Conservation (phyloP, 345 rosid species). For the Populus ilicifolia region DNA sequence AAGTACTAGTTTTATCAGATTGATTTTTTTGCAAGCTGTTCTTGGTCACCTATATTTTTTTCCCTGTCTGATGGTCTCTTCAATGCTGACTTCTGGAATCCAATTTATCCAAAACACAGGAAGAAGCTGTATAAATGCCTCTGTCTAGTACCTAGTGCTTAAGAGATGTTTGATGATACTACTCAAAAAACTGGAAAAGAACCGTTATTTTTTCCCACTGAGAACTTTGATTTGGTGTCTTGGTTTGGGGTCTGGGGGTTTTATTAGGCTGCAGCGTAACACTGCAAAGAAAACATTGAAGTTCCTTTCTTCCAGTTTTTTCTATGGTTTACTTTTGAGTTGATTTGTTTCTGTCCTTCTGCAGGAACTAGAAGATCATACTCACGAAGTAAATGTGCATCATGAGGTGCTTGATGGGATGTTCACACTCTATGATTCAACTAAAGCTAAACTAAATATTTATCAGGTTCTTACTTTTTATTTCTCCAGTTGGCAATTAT, state of each 20-base stretch:
- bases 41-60: neutral
- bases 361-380: slow-evolving; percentile 86
- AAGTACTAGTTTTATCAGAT: neutral
- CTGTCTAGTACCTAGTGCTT: neutral
- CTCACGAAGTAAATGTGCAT: slow-evolving; percentile 69
- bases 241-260: neutral
- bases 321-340: neutral
- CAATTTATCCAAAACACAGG: neutral
- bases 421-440: slow-evolving; percentile 86
- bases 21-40: neutral
- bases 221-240: neutral
- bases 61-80: neutral
- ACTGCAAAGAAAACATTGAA: neutral
- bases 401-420: slow-evolving; percentile 77
- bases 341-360: slow-evolving; percentile 13
- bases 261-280: neutral
- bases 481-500: neutral
- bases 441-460: slow-evolving; percentile 68
- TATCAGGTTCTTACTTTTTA: slow-evolving; percentile 59
- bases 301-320: neutral
- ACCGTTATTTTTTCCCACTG: neutral
- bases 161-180: neutral
- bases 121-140: neutral
- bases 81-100: neutral
- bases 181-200: neutral